Percentiles rank a stretch among this genome's conserved stretches.
These are phyloP conservation scores for Corrigiola litoralis DNA, from an alignment of 179 eudicot genomes.

Conservation along the genomic window DNA sequence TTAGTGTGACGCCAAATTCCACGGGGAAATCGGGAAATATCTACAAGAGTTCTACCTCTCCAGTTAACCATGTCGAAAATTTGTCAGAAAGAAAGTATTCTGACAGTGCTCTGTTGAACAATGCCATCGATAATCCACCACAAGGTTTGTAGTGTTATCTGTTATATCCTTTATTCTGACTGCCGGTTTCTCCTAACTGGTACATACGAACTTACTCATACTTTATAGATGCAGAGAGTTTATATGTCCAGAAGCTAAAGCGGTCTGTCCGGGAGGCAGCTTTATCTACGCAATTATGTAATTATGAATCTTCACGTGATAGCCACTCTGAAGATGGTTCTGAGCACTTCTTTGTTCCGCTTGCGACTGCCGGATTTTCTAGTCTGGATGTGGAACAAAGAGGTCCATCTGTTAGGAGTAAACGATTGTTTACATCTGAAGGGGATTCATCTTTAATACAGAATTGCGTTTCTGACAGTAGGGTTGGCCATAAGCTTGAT, in stretches of 20 bases:
- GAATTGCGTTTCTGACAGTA: conserved; percentile 34
- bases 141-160: conserved; percentile 45
- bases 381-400: conserved; percentile 52
- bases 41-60: conserved; percentile 49
- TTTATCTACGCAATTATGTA: conserved; percentile 53
- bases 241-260: conserved; percentile 63
- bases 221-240: conserved; percentile 55
- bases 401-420: conserved; percentile 38
- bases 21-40: conserved; percentile 64
- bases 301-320: conserved; percentile 65
- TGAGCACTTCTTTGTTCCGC: conserved; percentile 86
- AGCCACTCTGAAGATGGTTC: conserved; percentile 82
- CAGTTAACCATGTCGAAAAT: conserved; percentile 45
- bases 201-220: conserved; percentile 13
- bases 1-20: conserved; percentile 83
- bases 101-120: conserved; percentile 42
- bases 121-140: conserved; percentile 31
- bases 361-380: conserved; percentile 67
- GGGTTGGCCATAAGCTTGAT: conserved; percentile 40
- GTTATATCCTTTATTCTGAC: neutral
- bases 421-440: conserved; percentile 45
- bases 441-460: conserved; percentile 40
- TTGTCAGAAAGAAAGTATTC: conserved; percentile 42
- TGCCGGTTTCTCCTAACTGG: neutral
- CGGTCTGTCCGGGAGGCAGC: conserved; percentile 96